Conservation (phyloP, 2,329 filamentous ascomycete genomes). For the Penicillium glabrum region DNA sequence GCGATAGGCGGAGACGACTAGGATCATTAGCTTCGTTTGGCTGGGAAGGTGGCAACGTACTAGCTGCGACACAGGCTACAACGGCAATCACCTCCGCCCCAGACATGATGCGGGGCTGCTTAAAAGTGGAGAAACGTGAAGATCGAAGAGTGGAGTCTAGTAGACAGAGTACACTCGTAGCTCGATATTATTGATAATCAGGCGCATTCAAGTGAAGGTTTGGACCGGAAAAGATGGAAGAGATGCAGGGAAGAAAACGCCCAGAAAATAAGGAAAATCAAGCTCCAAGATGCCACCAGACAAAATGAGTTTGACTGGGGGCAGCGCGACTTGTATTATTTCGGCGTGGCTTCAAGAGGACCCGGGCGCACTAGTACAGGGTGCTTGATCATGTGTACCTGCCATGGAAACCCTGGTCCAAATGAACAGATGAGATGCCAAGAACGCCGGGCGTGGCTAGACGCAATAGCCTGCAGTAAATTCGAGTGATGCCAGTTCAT, state of each 20-base stretch:
- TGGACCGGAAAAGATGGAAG: not conserved
- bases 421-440: no score
- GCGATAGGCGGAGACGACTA: constrained; percentile 33
- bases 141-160: not conserved
- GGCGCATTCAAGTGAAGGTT: not conserved
- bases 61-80: constrained; percentile 23
- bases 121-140: not conserved
- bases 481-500: not conserved
- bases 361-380: no score
- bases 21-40: not conserved
- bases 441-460: no score
- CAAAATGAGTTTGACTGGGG: no score
- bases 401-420: no score
- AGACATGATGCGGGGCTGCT: constrained; percentile 12
- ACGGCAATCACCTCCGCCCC: constrained; percentile 23
- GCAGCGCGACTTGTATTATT: no score
- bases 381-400: no score
- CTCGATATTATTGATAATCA: not conserved
- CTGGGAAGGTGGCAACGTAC: constrained; percentile 7
- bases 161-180: not conserved
- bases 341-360: no score
- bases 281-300: not conserved
- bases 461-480: no score
- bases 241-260: not conserved
- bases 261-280: not conserved